Percentiles rank a stretch among this genome's conserved stretches.
These are phyloP conservation scores for Hypoxylon intermedium DNA, from an alignment of 495 filamentous ascomycete genomes.

Conservation along the genomic window DNA sequence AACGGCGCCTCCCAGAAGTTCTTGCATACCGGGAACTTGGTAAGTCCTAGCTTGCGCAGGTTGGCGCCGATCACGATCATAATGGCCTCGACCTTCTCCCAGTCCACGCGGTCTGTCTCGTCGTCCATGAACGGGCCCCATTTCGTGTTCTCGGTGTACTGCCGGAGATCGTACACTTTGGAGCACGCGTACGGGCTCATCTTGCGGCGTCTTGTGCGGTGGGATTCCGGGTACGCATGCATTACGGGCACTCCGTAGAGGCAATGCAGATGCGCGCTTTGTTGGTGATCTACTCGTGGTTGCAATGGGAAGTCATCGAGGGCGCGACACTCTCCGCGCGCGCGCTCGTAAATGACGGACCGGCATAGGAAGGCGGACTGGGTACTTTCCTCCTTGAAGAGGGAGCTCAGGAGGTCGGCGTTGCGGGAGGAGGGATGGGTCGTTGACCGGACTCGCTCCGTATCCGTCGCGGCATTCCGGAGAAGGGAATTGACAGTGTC, in stretches of 20 bases:
- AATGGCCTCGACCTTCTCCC: slow-evolving; percentile 74
- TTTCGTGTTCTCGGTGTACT: slow-evolving; percentile 59
- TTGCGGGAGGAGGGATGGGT: slow-evolving; percentile 54
- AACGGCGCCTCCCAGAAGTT: slow-evolving; percentile 61
- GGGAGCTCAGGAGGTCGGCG: slow-evolving; percentile 51
- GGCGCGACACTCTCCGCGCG: slow-evolving; percentile 35
- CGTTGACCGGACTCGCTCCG: slow-evolving; percentile 20
- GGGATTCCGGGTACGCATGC: slow-evolving; percentile 27
- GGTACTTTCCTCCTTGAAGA: slow-evolving; percentile 49
- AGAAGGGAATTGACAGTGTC: slow-evolving; percentile 46
- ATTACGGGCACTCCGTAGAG: slow-evolving; percentile 62
- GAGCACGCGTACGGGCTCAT: slow-evolving; percentile 64
- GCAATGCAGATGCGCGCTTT: slow-evolving; percentile 68
- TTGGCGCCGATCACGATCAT: slow-evolving; percentile 66
- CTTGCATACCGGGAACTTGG: slow-evolving; percentile 50
- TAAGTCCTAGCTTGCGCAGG: slow-evolving; percentile 53
- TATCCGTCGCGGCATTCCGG: slow-evolving; percentile 41
- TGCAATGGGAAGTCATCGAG: neutral
- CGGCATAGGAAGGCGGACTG: slow-evolving; percentile 55
- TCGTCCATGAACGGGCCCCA: slow-evolving; percentile 71
- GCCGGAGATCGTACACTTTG: slow-evolving; percentile 69
- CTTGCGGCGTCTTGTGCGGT: slow-evolving; percentile 36
- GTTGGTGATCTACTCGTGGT: slow-evolving; percentile 51
- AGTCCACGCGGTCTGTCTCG: slow-evolving; percentile 62
- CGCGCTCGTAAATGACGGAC: slow-evolving; percentile 62